Evolutionary conservation across 371 early-diverging fungal genomes (phyloP), one percentile per base, ranked within the genome.

Genomic region (Mucor plumbeus): DNA sequence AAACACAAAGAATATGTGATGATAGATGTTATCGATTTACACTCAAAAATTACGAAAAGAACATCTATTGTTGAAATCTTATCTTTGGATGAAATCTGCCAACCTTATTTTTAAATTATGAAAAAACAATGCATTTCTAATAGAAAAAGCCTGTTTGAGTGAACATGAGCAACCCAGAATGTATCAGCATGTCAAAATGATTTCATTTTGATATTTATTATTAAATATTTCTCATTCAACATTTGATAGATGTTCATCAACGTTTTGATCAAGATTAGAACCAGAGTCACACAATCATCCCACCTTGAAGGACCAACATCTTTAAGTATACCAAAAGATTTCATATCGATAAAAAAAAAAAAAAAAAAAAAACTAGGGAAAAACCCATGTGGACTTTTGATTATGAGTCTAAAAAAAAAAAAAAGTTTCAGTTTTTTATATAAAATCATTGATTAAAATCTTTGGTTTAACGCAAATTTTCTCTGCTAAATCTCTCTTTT

Each of bases 331-430:
- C 39, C 19, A 5, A 19, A 38, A 35, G 35, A 19, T 19, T n/a
- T 19, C 33, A 38, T 35, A 21, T 21, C 17, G 58, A 58, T 58
- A 58, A 58, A 39, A 39, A 58, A 56, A 56, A 56, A 56, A 36
- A 56, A 58, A 58, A 39, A 39, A 58, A 56, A 56, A 56, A 56
- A 36, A 56, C 26, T 26, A 26, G 36, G 57, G 58, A 58, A 58
- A 58, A 58, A 58, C 58, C 58, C 58, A 58, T 58, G 58, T 58
- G 58, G 58, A 56, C 56, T 56, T 56, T 56, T 34, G 33, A 56
- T 56, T 50, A 56, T 56, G 56, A 56, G 58, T 58, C 58, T 58
- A 21, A 58, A 58, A 58, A 58, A 58, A 58, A 58, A 36, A 58
- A 58, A 58, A 58, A 58, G 58, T 58, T 58, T 58, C 58, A 58